Percentiles rank a stretch among this genome's conserved stretches.
These are phyloP conservation scores for Ceratocystis cubensis DNA, from an alignment of 2,329 filamentous ascomycete genomes.

Conservation along the genomic window DNA sequence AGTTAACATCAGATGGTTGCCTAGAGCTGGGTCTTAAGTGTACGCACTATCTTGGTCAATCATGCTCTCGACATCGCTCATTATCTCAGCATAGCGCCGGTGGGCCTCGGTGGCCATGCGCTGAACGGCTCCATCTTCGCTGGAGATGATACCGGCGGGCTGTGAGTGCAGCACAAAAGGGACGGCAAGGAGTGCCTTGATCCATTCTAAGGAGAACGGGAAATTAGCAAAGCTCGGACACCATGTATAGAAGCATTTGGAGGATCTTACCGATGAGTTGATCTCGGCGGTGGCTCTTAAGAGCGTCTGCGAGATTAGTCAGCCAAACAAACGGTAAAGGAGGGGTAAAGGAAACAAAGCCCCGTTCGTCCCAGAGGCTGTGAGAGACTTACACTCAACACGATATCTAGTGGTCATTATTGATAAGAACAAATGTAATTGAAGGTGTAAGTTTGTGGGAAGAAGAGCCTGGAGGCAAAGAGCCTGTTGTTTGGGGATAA, in stretches of 20 bases:
- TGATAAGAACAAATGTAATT: slow-evolving; percentile 16
- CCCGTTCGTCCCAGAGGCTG: neutral
- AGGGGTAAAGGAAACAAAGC: too few species aligned
- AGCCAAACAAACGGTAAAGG: neutral
- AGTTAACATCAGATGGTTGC: neutral
- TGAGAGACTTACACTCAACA: slow-evolving; percentile 54
- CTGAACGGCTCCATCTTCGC: slow-evolving; percentile 49
- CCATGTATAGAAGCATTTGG: neutral
- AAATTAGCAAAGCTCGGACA: neutral
- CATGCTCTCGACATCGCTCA: slow-evolving; percentile 82
- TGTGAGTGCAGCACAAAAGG: slow-evolving; percentile 95
- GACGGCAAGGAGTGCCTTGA: slow-evolving; percentile 86
- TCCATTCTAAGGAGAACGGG: slow-evolving; percentile 57
- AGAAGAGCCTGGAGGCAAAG: neutral
- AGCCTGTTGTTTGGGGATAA: neutral
- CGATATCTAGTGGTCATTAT: slow-evolving; percentile 51
- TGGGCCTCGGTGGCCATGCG: slow-evolving; percentile 71
- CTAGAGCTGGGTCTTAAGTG: too few species aligned
- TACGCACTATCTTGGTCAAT: slow-evolving; percentile 79
- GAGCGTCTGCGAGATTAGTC: slow-evolving; percentile 36
- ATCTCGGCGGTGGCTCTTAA: slow-evolving; percentile 78
- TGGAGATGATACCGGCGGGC: slow-evolving; percentile 73
- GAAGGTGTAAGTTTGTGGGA: neutral
- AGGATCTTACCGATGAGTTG: slow-evolving; percentile 59
- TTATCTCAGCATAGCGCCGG: slow-evolving; percentile 84